Base-by-base conservation (phyloP, 2,329 filamentous ascomycete genomes). In the Coleophoma cylindrospora region DNA sequence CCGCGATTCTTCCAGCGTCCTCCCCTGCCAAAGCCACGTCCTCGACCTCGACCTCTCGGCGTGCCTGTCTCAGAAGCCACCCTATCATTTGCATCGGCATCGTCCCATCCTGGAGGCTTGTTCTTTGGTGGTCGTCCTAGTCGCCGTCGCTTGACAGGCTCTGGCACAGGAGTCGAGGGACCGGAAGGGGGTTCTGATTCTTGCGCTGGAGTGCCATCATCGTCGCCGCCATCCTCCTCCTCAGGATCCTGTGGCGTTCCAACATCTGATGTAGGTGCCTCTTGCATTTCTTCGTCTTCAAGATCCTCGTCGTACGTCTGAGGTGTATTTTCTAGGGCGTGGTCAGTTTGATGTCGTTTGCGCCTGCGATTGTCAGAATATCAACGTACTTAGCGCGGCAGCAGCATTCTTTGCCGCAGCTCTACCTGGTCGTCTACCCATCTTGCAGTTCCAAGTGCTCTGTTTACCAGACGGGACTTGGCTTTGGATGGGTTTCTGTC, bases 111-210 rank as follows among this genome's bases (percentile, higher is more conserved):
- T 4, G 89, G 82, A 0, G 87, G 88, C 45, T 83, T 80, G 65
- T 91, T 91, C 76, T 94, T 95, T 1, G 90, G 89, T 3, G 90
- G 90, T 12, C 91, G 82, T 17, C 91, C 91, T n/a, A 91, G 77
- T 47, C 90, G 84, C 58, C 79, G 76, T 68, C 88, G 88, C 62
- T 86, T 77, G 43, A 86, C 77, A 83, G 83, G 53, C 66, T 64
- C 60, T 40, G 61, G 62, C 15, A 55, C 55, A 21, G 66, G 65
- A 4, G 66, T 65, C 10, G 60, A 54, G 22, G 61, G 58, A 17
- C 50, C 67, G 36, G 67, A 63, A 50, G 73, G 74, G 19, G 70
- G 70, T 52, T 80, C 79, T 34, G 72, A 74, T 57, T 81, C 79
- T 49, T 69, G 68, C 17, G 64, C 69, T 14, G 68, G 66, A 3